Conservation (phyloP, 2,329 filamentous ascomycete genomes). For the Dichotomopilus funicola region DNA sequence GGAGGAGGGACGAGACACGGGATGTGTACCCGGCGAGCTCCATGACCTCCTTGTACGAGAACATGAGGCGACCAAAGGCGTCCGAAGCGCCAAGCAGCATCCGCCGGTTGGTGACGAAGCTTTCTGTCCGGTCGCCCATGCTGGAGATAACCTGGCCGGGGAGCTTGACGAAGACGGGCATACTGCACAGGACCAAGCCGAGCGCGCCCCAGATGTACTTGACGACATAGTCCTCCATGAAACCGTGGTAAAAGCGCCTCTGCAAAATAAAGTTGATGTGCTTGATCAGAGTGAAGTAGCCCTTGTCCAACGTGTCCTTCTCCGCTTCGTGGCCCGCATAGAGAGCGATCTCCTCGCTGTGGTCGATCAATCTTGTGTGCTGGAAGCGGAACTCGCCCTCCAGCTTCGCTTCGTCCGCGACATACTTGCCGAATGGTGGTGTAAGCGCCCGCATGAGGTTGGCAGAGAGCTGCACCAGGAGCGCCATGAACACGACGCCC, state of each 20-base stretch:
- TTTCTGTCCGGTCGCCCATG: conserved; percentile 66
- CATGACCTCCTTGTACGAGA: conserved; percentile 95
- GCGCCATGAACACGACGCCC: conserved; percentile 88
- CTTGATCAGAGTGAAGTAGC: conserved; percentile 98
- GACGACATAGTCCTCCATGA: conserved; percentile 99
- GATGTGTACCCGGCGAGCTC: conserved; percentile 94
- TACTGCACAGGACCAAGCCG: conserved; percentile 83
- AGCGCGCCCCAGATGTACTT: conserved; percentile 99
- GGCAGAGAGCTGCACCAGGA: conserved; percentile 88
- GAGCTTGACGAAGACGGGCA: conserved; percentile 92
- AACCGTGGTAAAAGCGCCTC: conserved; percentile 88
- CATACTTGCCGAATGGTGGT: conserved; percentile 94
- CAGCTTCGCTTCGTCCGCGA: conserved; percentile 87
- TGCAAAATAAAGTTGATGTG: conserved; percentile 95
- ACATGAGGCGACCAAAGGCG: conserved; percentile 93
- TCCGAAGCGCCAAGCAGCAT: conserved; percentile 91
- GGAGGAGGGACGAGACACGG: conserved; percentile 78
- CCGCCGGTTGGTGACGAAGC: conserved; percentile 88
- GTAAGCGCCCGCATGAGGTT: conserved; percentile 90
- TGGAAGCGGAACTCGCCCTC: conserved; percentile 97
- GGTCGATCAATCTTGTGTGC: conserved; percentile 90
- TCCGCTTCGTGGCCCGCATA: conserved; percentile 90
- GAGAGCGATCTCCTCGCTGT: conserved; percentile 88
- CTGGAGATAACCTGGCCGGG: conserved; percentile 59
- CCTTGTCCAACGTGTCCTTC: conserved; percentile 94